A percentile compares a stretch with the other conserved stretches of the same genome.
These are phyloP conservation scores for Jacaranda mimosifolia DNA, from an alignment of 257 asterid species.

Conservation along the genomic window DNA sequence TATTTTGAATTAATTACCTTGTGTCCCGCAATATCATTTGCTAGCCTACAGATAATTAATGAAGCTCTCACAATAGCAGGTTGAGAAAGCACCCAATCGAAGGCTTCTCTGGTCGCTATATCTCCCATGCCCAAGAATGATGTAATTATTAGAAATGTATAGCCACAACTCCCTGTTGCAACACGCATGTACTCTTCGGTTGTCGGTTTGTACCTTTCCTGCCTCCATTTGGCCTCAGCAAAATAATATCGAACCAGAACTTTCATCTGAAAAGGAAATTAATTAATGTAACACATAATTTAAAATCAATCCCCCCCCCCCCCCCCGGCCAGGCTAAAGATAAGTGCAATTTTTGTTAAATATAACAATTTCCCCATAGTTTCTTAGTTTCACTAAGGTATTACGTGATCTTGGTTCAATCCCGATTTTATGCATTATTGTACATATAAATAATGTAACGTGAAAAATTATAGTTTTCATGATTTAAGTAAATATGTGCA, in stretches of 20 bases:
- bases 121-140: conserved; percentile 48
- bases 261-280: conserved; percentile 36
- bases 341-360: too few relatives aligned
- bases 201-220: conserved; percentile 38
- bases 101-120: conserved; percentile 23
- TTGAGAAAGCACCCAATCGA: conserved; percentile 37
- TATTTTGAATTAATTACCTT: conserved; percentile 29
- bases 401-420: too few relatives aligned
- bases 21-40: conserved; percentile 34
- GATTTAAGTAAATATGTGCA: background rate
- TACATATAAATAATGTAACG: too few relatives aligned
- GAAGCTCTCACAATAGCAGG: conserved; percentile 41
- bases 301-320: too few relatives aligned
- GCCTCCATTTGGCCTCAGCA: conserved; percentile 41
- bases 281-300: too few relatives aligned
- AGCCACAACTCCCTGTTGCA: conserved; percentile 34
- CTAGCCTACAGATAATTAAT: conserved; percentile 34
- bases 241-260: conserved; percentile 14
- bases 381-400: too few relatives aligned
- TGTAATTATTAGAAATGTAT: conserved; percentile 28
- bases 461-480: too few relatives aligned
- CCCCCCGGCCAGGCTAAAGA: too few relatives aligned
- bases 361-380: too few relatives aligned
- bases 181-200: conserved; percentile 42
- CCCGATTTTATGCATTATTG: too few relatives aligned